A percentile compares a stretch with the other conserved stretches of the same genome.
These are phyloP conservation scores for Pyrrhoderma noxium DNA, from an alignment of 1,284 basidiomycete genomes.

Conservation along the genomic window DNA sequence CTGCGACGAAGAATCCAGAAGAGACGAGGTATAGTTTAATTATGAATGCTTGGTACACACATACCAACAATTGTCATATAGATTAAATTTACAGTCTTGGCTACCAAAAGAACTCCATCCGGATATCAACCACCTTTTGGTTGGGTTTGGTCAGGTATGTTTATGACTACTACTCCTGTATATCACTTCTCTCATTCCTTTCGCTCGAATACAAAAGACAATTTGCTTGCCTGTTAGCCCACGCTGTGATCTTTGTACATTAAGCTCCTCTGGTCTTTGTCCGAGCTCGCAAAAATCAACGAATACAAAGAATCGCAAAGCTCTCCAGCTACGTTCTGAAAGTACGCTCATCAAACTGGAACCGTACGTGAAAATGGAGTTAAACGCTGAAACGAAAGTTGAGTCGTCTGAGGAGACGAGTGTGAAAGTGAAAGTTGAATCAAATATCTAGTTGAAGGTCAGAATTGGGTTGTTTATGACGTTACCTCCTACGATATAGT, in stretches of 20 bases:
- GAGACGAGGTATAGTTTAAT: constrained; percentile 58
- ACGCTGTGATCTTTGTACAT: constrained; percentile 70
- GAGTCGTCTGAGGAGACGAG: neutral
- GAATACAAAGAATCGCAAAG: constrained; percentile 23
- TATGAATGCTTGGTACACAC: neutral
- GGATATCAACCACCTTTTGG: constrained; percentile 83
- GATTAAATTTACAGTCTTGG: constrained; percentile 88
- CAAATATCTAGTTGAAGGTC: neutral
- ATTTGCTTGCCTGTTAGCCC: constrained; percentile 82
- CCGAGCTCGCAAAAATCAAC: constrained; percentile 45
- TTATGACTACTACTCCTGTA: neutral
- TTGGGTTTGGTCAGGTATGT: constrained; percentile 86
- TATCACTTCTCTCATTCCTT: neutral
- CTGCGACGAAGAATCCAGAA: constrained; percentile 80
- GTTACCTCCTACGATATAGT: too few species aligned
- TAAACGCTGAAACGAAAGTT: neutral
- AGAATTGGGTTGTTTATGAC: too few species aligned
- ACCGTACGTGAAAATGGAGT: neutral
- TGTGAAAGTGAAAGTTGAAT: neutral
- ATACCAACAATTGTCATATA: constrained; percentile 29
- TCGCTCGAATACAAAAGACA: constrained; percentile 34
- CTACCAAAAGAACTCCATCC: constrained; percentile 72
- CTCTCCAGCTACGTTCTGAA: constrained; percentile 10
- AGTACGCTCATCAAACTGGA: neutral
- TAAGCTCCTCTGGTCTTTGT: constrained; percentile 46